Conservation (phyloP, 2,329 filamentous ascomycete species). For the Amauroascus verrucosus region DNA sequence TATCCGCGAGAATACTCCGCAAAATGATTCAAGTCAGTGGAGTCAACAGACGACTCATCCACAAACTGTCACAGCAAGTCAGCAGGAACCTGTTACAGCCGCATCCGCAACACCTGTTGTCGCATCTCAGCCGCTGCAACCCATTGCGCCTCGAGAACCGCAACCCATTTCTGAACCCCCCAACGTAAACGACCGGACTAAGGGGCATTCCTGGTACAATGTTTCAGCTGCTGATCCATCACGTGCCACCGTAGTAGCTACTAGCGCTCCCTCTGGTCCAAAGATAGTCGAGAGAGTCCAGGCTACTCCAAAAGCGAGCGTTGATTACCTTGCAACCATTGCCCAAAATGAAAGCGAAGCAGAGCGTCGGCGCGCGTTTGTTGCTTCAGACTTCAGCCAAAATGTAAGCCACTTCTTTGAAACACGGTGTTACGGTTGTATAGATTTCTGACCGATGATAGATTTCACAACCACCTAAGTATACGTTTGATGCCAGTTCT, state of each 20-base stretch:
- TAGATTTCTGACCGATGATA: not conserved
- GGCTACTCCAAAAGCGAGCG: not conserved
- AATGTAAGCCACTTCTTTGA: constrained; percentile 29
- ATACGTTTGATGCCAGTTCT: constrained; percentile 2
- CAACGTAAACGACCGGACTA: constrained; percentile 21
- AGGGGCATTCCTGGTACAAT: constrained; percentile 28
- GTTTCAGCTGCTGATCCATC: constrained; percentile 25
- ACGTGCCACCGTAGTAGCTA: constrained; percentile 25
- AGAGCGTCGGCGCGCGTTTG: constrained; percentile 32
- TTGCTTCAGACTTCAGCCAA: constrained; percentile 29
- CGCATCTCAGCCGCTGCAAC: not conserved
- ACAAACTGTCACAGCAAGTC: constrained; percentile 24
- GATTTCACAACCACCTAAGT: not conserved
- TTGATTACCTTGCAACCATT: constrained; percentile 37
- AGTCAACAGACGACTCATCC: constrained; percentile 37
- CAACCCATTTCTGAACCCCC: not conserved
- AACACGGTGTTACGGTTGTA: not conserved
- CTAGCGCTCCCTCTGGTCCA: constrained; percentile 40
- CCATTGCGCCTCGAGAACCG: not conserved
- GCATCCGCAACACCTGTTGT: constrained; percentile 3
- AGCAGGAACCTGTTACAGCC: constrained; percentile 24
- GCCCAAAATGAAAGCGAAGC: constrained; percentile 38
- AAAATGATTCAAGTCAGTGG: constrained; percentile 34
- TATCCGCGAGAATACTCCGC: constrained; percentile 29
- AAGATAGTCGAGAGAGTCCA: constrained; percentile 38